phyloP scores from a whole-genome alignment of 345 rosid genomes.

The Acer yangbiense region DNA sequence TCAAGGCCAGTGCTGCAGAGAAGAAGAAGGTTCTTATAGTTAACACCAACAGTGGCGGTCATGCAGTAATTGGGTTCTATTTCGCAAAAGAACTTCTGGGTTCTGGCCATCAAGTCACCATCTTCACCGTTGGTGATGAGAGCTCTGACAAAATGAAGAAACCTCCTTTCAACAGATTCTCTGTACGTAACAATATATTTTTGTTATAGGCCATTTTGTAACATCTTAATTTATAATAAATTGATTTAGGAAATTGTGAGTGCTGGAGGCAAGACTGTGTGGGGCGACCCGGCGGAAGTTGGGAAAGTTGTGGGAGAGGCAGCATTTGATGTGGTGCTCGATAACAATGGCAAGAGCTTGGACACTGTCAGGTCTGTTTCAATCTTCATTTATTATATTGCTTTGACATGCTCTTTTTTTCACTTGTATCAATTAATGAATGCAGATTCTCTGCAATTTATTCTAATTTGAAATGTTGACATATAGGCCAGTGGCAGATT shows the following conservation, averaged over 20 bases:
- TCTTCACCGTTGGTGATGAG: slow-evolving; percentile 84
- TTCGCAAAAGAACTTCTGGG: slow-evolving; percentile 85
- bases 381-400: too few relatives aligned
- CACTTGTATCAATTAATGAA: background rate
- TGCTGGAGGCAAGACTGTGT: slow-evolving; percentile 82
- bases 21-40: slow-evolving; percentile 90
- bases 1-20: slow-evolving; percentile 54
- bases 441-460: background rate
- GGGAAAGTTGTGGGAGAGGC: slow-evolving; percentile 66
- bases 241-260: slow-evolving; percentile 72
- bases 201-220: background rate
- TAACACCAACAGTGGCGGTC: slow-evolving; percentile 87
- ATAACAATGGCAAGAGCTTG: slow-evolving; percentile 92
- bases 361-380: slow-evolving; percentile 71
- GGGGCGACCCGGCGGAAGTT: slow-evolving; percentile 86
- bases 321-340: slow-evolving; percentile 82
- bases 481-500: slow-evolving; percentile 77
- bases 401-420: too few relatives aligned
- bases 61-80: slow-evolving; percentile 88
- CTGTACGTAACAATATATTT: slow-evolving; percentile 40
- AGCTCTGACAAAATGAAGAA: slow-evolving; percentile 91
- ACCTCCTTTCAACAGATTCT: slow-evolving; percentile 84
- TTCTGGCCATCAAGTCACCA: slow-evolving; percentile 73
- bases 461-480: background rate
- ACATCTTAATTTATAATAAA: slow-evolving; percentile 1